A percentile compares a stretch with the other conserved stretches of the same genome.
phyloP scores from a whole-genome alignment of 1,139 yeast species.

The Wickerhamomyces sp. region DNA sequence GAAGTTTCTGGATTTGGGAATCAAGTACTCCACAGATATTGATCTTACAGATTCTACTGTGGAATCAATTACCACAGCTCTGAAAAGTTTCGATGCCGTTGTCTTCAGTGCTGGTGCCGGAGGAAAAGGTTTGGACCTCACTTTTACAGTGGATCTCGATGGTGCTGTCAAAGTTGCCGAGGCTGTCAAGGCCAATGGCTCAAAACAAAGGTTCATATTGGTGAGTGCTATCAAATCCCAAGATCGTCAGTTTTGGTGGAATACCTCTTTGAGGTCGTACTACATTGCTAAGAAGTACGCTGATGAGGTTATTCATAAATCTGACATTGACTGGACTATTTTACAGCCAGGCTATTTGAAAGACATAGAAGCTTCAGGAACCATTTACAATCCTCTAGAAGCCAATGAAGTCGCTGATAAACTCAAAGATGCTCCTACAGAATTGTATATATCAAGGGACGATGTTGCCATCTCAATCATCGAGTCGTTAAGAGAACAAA shows the following conservation, averaged over 20 bases:
- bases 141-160: constrained; percentile 56
- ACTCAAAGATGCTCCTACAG: constrained; percentile 1
- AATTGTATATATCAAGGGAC: constrained; percentile 17
- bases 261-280: constrained; percentile 35
- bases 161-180: constrained; percentile 58
- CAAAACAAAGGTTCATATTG: constrained; percentile 43
- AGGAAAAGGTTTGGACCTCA: constrained; percentile 43
- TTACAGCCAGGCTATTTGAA: constrained; percentile 44
- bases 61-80: constrained; percentile 31
- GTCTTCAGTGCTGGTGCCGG: constrained; percentile 65
- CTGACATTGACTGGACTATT: constrained; percentile 47
- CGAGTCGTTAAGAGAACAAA: constrained; percentile 30
- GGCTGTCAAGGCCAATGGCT: constrained; percentile 43
- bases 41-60: constrained; percentile 34
- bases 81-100: constrained; percentile 51
- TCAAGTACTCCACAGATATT: constrained; percentile 35
- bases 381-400: constrained; percentile 22
- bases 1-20: constrained; percentile 33
- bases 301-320: constrained; percentile 40
- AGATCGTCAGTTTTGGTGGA: constrained; percentile 39
- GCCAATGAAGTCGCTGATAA: constrained; percentile 11
- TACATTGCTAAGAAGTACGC: constrained; percentile 55
- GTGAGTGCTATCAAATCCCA: constrained; percentile 57
- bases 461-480: constrained; percentile 51
- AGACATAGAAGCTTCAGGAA: constrained; percentile 39